Percentiles rank a stretch among this genome's conserved stretches.
phyloP scores from a whole-genome alignment of 2,329 filamentous ascomycete genomes.

The Sclerotinia subarctica region DNA sequence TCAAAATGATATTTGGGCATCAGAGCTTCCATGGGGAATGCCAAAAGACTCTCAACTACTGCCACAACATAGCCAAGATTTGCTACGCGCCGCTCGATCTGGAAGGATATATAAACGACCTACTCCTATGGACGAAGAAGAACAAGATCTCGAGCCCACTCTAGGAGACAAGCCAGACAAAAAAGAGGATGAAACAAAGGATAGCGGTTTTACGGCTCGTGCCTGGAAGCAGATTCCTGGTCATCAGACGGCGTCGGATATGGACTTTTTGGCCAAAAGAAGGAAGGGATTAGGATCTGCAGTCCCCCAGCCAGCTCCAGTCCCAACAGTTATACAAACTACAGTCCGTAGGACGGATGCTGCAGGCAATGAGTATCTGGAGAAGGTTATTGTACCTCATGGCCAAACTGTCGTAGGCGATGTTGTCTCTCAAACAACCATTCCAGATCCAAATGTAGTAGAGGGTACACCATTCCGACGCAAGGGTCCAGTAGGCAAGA shows the following conservation, averaged over 20 bases:
- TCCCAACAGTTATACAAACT: constrained; percentile 67
- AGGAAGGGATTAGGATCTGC: constrained; percentile 59
- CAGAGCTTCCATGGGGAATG: constrained; percentile 75
- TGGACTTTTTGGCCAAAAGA: constrained; percentile 59
- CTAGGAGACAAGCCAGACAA: constrained; percentile 54
- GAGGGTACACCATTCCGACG: constrained; percentile 53
- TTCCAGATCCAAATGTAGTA: constrained; percentile 56
- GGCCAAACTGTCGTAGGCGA: constrained; percentile 80
- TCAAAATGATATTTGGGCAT: constrained; percentile 66
- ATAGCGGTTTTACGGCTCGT: constrained; percentile 53
- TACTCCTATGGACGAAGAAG: constrained; percentile 58
- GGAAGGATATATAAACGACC: constrained; percentile 73
- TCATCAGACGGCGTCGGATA: constrained; percentile 51
- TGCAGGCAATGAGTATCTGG: constrained; percentile 76
- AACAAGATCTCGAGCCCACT: constrained; percentile 48
- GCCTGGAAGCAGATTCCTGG: constrained; percentile 61
- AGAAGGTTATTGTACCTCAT: constrained; percentile 77
- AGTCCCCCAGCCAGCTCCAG: constrained; percentile 47
- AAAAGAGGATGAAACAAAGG: constrained; percentile 51
- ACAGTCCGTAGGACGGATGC: constrained; percentile 77
- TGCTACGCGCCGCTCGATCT: constrained; percentile 77
- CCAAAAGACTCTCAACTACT: constrained; percentile 80
- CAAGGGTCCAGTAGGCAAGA: constrained; percentile 56
- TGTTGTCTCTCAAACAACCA: constrained; percentile 62
- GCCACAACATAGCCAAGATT: constrained; percentile 73